phyloP scores from a whole-genome alignment of 1,284 basidiomycete genomes.

The Trametes sp. region DNA sequence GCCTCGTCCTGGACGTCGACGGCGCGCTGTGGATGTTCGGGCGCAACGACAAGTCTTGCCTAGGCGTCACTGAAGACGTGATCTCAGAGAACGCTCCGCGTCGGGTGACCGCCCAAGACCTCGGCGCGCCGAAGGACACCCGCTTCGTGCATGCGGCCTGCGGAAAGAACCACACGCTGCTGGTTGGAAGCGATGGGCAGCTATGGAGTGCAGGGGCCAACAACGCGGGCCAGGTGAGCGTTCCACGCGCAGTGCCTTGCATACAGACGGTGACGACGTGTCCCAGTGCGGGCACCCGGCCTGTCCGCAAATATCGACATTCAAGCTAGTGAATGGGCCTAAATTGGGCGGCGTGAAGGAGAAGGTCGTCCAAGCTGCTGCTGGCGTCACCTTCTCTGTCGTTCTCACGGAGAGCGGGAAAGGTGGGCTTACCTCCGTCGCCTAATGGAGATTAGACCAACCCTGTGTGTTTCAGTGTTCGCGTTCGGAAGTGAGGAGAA shows the following conservation, averaged over 20 bases:
- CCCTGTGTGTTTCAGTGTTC: slow-evolving; percentile 62
- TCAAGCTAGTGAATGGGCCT: slow-evolving; percentile 69
- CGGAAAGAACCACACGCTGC: slow-evolving; percentile 82
- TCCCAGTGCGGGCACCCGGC: slow-evolving; percentile 74
- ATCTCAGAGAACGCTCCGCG: slow-evolving; percentile 79
- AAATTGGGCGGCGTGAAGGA: slow-evolving; percentile 64
- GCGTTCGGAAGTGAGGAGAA: slow-evolving; percentile 92
- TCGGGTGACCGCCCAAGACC: slow-evolving; percentile 63
- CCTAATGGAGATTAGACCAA: background rate
- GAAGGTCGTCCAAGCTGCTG: slow-evolving; percentile 75
- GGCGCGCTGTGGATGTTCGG: slow-evolving; percentile 91
- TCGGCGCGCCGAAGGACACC: slow-evolving; percentile 68
- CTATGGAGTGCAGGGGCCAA: slow-evolving; percentile 90
- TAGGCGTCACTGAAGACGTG: slow-evolving; percentile 63
- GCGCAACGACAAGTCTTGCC: slow-evolving; percentile 69
- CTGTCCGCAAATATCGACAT: slow-evolving; percentile 68
- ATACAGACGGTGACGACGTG: background rate
- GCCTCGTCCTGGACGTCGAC: slow-evolving; percentile 75
- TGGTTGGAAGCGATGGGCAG: slow-evolving; percentile 83
- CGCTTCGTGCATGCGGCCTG: slow-evolving; percentile 85
- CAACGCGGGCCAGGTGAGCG: slow-evolving; percentile 78
- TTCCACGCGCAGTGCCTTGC: background rate
- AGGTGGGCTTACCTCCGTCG: slow-evolving; percentile 49
- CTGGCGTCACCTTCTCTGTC: slow-evolving; percentile 86
- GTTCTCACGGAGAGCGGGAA: slow-evolving; percentile 83